Evolutionary conservation across 257 asterid genomes (phyloP).

Genomic region (Solanum lycopersicoides): DNA sequence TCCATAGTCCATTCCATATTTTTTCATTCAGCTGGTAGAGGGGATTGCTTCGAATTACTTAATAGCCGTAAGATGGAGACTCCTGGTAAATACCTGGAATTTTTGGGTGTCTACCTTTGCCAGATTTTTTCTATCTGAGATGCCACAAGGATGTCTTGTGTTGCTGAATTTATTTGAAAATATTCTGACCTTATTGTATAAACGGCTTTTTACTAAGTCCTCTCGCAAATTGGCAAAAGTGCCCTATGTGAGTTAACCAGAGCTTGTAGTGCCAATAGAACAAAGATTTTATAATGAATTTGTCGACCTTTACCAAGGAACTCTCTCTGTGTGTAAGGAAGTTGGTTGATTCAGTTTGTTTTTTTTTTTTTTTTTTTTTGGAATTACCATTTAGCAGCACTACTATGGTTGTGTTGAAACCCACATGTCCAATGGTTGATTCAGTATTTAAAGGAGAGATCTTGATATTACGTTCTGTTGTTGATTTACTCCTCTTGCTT

Average conservation of each 20-base stretch:
- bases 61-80: background rate
- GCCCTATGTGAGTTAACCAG: background rate
- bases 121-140: background rate
- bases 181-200: background rate
- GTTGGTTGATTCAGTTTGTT: background rate
- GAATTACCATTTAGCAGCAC: background rate
- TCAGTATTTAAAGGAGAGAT: background rate
- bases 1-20: background rate
- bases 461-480: background rate
- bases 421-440: background rate
- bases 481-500: background rate
- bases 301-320: background rate
- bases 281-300: background rate
- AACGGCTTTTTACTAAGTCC: background rate
- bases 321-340: background rate
- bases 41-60: background rate
- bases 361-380: background rate
- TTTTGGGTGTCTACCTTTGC: background rate
- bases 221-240: background rate
- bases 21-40: background rate
- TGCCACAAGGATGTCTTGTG: background rate
- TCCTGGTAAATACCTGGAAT: background rate
- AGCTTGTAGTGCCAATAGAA: background rate
- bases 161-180: background rate
- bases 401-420: background rate